A percentile compares a stretch with the other conserved stretches of the same genome.
Evolutionary conservation across 176 grass and related monocot species (phyloP).

Genomic region (Bolboschoenus planiculmis): DNA sequence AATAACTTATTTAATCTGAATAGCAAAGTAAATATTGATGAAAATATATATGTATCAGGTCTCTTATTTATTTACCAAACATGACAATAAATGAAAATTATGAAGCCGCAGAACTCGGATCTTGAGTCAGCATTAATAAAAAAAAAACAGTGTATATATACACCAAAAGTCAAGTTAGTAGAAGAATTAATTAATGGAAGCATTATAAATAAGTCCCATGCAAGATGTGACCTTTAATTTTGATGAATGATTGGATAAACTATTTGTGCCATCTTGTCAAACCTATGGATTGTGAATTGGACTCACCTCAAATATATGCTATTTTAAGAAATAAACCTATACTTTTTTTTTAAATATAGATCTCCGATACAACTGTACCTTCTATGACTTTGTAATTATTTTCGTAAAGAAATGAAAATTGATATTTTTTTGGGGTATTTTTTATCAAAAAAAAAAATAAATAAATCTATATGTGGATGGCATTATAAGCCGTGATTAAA

Average conservation of each 20-base stretch:
- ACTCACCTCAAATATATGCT: background rate
- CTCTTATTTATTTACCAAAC: background rate
- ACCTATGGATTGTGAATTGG: background rate
- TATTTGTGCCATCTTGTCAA: background rate
- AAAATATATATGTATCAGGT: no score
- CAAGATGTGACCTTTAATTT: background rate
- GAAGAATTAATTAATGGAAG: background rate
- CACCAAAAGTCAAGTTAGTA: background rate
- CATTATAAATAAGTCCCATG: background rate
- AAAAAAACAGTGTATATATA: background rate
- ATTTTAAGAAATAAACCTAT: background rate
- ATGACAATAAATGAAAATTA: conserved; percentile 9
- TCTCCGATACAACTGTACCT: no score
- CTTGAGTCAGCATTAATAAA: background rate
- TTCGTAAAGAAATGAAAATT: no score
- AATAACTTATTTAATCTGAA: no score
- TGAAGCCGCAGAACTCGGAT: conserved; percentile 8
- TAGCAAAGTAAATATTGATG: no score
- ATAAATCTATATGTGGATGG: background rate
- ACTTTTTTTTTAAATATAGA: background rate
- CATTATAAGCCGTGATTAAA: background rate
- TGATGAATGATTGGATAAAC: background rate
- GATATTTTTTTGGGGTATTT: no score
- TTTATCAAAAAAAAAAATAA: no score
- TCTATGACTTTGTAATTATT: no score